These are phyloP conservation scores for Monilinia polystroma DNA, from an alignment of 2,329 filamentous ascomycete genomes.

Conservation along the genomic window DNA sequence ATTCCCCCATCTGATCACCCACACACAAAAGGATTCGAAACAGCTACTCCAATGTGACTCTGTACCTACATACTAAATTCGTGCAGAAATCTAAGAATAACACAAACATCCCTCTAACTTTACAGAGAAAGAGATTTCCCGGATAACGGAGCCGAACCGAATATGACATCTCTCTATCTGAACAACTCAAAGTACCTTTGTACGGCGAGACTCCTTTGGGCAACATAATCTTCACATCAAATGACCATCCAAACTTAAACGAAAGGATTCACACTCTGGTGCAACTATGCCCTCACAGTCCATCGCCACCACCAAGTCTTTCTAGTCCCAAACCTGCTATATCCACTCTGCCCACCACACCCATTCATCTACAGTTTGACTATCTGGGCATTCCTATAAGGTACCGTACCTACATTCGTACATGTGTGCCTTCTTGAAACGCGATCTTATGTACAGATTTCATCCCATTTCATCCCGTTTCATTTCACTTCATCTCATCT, in stretches of 20 bases:
- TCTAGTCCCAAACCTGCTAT: background rate
- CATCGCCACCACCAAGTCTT: constrained; percentile 10
- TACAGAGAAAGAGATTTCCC: background rate
- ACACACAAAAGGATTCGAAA: constrained; percentile 17
- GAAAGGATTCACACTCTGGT: constrained; percentile 10
- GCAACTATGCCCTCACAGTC: background rate
- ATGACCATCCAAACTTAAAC: constrained; percentile 2
- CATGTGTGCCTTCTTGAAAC: background rate
- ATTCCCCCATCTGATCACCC: constrained; percentile 1
- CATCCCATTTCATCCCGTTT: background rate
- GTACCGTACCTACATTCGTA: constrained; percentile 1
- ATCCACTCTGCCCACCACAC: background rate
- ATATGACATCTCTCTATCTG: background rate
- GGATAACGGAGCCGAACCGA: constrained; percentile 3
- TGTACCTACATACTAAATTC: background rate
- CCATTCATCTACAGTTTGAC: background rate
- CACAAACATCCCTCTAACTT: background rate
- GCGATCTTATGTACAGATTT: background rate
- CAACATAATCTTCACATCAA: background rate
- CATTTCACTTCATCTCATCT: background rate
- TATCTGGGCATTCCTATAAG: constrained; percentile 2
- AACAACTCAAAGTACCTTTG: background rate
- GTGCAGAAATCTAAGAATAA: background rate
- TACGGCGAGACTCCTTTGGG: constrained; percentile 21
- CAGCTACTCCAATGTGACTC: background rate